Base-by-base conservation (phyloP, 2,329 filamentous ascomycete genomes). In the Byssoonygena ceratinophila region DNA sequence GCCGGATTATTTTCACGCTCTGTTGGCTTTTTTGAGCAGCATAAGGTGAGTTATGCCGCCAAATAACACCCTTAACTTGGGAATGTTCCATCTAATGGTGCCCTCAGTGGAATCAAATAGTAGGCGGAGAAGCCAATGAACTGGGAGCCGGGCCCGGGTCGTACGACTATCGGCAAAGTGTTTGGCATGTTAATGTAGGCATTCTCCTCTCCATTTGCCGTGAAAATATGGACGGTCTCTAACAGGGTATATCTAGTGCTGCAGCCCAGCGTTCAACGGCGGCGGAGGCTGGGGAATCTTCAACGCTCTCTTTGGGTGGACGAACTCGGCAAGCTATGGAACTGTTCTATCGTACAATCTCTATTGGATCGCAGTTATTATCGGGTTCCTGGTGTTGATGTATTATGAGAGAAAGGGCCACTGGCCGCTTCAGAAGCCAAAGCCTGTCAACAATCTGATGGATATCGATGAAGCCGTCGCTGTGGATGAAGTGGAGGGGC, bases 261-360 rank as follows among this genome's bases (percentile, higher is more conserved):
- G 87, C 66, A 90, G 80, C 61, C 84, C 87, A 0, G 71, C 81
- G 49, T 68, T 83, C 36, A 82, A 87, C 57, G 84, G 85, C 25
- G 84, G 84, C 45, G 82, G 83, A 34, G 86, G 85, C 41, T 94
- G 87, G 88, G 87, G 86, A 52, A 81, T 94, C 59, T 88, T 94
- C 75, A 91, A 94, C 61, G 82, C 86, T 54, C 76, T 94, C 50
- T 75, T 94, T 9, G 88, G 89, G 54, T 95, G 89, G 89, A 79
- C 82, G 56, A 94, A 94, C 71, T 87, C 85, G 11, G 89, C 86
- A 4, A 94, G 88, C 1, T 89, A 91, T 61, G 87, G 88, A 48
- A 90, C 86, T 1, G 84, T 94, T 58, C 81, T 94, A 57, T 82
- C 85, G 1, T 94, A 94, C 72, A 94, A 92, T 65, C 54, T 91